These are phyloP conservation scores for Neofusicoccum ribis DNA, from an alignment of 2,329 filamentous ascomycete species.

Conservation along the genomic window DNA sequence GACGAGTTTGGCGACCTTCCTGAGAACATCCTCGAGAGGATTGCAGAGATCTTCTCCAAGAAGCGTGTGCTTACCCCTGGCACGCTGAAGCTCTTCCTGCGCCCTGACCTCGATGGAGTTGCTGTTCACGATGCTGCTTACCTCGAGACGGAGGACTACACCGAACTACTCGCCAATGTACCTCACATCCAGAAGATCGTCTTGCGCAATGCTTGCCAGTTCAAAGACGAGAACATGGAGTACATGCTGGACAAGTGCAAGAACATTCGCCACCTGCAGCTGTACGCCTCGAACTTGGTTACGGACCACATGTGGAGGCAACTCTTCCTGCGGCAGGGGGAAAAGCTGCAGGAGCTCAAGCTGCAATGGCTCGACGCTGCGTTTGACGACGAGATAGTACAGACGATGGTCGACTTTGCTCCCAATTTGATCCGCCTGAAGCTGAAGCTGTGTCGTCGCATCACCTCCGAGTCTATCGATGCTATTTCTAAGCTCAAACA, in stretches of 20 bases:
- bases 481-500: constrained; percentile 62
- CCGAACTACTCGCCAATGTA: constrained; percentile 75
- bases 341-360: constrained; percentile 66
- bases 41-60: constrained; percentile 66
- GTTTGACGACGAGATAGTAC: constrained; percentile 70
- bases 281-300: constrained; percentile 83
- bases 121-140: constrained; percentile 63
- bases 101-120: constrained; percentile 56
- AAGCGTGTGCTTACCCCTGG: constrained; percentile 58
- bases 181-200: constrained; percentile 70
- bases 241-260: constrained; percentile 75
- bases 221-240: constrained; percentile 81
- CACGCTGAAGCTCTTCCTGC: constrained; percentile 52
- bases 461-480: constrained; percentile 66
- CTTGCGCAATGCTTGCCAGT: constrained; percentile 82
- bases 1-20: constrained; percentile 66
- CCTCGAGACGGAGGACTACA: constrained; percentile 73
- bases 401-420: constrained; percentile 63
- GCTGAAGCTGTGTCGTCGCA: constrained; percentile 74
- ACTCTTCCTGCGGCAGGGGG: constrained; percentile 67
- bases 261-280: constrained; percentile 69
- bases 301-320: constrained; percentile 73
- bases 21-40: constrained; percentile 54
- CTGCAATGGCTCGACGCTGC: constrained; percentile 83
- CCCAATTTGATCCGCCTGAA: constrained; percentile 74